phyloP scores from a whole-genome alignment of 306 rosid genomes.

The Trifolium dubium region DNA sequence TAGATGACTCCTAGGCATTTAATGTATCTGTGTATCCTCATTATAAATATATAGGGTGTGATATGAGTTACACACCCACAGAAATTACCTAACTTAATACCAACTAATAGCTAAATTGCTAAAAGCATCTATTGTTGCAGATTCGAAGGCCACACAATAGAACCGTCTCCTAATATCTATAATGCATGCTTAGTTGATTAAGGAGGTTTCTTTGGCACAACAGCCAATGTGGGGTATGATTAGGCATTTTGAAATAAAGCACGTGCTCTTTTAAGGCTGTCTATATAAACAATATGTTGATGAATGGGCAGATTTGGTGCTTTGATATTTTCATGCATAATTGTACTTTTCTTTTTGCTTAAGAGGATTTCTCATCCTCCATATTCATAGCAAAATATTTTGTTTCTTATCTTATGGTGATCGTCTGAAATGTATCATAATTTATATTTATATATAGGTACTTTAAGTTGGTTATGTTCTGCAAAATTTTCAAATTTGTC shows the following conservation, averaged over 20 bases:
- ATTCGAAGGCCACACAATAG: slow-evolving; percentile 6
- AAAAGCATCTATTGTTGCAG: slow-evolving; percentile 1
- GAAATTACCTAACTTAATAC: too few relatives aligned
- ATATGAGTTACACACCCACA: too few relatives aligned
- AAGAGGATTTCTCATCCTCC: not conserved
- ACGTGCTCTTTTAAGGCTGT: not conserved
- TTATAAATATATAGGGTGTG: too few relatives aligned
- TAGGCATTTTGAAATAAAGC: not conserved
- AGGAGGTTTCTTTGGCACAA: slow-evolving; percentile 15
- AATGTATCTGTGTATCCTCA: too few relatives aligned
- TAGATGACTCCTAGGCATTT: too few relatives aligned
- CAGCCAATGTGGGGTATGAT: slow-evolving; percentile 3
- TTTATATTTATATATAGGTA: not conserved
- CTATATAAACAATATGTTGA: too few relatives aligned
- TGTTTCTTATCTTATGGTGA: not conserved
- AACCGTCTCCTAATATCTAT: not conserved
- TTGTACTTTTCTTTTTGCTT: too few relatives aligned
- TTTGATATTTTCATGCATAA: too few relatives aligned
- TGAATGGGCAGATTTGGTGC: too few relatives aligned
- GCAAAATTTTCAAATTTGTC: not conserved
- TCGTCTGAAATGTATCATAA: not conserved
- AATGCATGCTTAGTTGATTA: slow-evolving; percentile 5
- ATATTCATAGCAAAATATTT: not conserved
- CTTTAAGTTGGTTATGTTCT: not conserved
- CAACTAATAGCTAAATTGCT: too few relatives aligned